Conservation (phyloP, 805 yeast species). For the Hanseniaspora lindneri region DNA sequence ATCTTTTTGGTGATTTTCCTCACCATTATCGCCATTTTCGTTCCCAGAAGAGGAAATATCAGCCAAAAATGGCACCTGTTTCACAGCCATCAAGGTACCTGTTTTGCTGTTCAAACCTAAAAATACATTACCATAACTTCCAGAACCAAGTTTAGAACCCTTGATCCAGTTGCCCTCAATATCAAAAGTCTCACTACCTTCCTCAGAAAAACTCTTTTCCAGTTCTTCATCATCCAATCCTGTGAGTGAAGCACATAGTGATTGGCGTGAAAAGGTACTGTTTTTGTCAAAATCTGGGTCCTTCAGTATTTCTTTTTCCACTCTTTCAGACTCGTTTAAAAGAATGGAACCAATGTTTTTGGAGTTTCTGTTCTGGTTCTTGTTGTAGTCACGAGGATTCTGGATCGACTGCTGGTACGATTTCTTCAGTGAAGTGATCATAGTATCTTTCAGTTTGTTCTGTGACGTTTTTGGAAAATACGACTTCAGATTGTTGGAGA, state of each 20-base stretch:
- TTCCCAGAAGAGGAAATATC: slow-evolving; percentile 15
- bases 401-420: slow-evolving; percentile 46
- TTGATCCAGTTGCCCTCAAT: slow-evolving; percentile 77
- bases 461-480: slow-evolving; percentile 80
- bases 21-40: slow-evolving; percentile 14
- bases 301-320: slow-evolving; percentile 36
- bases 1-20: slow-evolving; percentile 19
- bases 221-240: slow-evolving; percentile 18
- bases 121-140: slow-evolving; percentile 88
- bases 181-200: slow-evolving; percentile 25
- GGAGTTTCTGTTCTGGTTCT: slow-evolving; percentile 16
- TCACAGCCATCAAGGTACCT: slow-evolving; percentile 95
- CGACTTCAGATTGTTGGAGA: slow-evolving; percentile 77
- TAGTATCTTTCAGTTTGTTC: slow-evolving; percentile 61
- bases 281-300: slow-evolving; percentile 22
- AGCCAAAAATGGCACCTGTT: slow-evolving; percentile 61
- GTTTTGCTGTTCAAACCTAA: slow-evolving; percentile 83
- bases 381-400: slow-evolving; percentile 21
- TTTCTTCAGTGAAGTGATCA: slow-evolving; percentile 71
- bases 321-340: slow-evolving; percentile 44
- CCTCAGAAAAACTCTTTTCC: slow-evolving; percentile 30
- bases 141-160: slow-evolving; percentile 88
- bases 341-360: slow-evolving; percentile 56
- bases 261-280: slow-evolving; percentile 14
- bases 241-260: slow-evolving; percentile 15